These are phyloP conservation scores for Trametes coccinea DNA, from an alignment of 768 basidiomycete genomes.

Conservation along the genomic window DNA sequence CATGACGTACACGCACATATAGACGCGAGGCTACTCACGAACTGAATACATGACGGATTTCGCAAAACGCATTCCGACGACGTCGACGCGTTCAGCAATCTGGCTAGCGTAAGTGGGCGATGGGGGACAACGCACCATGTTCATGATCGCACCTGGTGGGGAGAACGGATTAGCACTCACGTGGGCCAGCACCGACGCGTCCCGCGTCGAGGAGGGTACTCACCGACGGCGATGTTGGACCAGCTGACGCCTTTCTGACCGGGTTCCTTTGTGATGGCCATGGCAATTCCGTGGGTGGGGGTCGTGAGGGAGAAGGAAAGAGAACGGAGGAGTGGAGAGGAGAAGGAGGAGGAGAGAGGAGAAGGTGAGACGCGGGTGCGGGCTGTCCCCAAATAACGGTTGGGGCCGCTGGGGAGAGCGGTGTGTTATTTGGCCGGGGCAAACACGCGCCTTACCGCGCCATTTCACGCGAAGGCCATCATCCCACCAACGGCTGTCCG, in stretches of 20 bases:
- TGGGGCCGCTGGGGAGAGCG: conserved; percentile 21
- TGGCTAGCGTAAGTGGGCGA: conserved; percentile 6
- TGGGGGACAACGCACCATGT: conserved; percentile 66
- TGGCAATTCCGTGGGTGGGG: conserved; percentile 34
- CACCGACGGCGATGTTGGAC: conserved; percentile 95
- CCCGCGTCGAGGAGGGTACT: conserved; percentile 31
- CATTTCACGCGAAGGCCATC: background rate
- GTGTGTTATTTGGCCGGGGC: conserved; percentile 23
- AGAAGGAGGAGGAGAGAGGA: conserved; percentile 6
- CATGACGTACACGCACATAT: conserved; percentile 4
- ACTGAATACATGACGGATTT: conserved; percentile 26
- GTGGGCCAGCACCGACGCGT: conserved; percentile 26
- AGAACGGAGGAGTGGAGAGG: conserved; percentile 18
- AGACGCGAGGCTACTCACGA: conserved; percentile 32
- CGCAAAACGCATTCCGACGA: background rate
- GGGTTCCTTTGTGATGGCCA: conserved; percentile 85
- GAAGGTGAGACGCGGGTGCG: background rate
- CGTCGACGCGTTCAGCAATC: conserved; percentile 9
- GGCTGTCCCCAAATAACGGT: conserved; percentile 12
- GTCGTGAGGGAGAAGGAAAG: conserved; percentile 15
- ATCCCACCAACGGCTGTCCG: conserved; percentile 8
- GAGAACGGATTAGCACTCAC: conserved; percentile 27
- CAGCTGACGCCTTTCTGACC: conserved; percentile 91
- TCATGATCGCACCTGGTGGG: conserved; percentile 87
- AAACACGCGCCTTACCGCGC: conserved; percentile 18